Base-by-base conservation (phyloP, 306 rosid genomes). In the Pachyrhizus erosus region DNA sequence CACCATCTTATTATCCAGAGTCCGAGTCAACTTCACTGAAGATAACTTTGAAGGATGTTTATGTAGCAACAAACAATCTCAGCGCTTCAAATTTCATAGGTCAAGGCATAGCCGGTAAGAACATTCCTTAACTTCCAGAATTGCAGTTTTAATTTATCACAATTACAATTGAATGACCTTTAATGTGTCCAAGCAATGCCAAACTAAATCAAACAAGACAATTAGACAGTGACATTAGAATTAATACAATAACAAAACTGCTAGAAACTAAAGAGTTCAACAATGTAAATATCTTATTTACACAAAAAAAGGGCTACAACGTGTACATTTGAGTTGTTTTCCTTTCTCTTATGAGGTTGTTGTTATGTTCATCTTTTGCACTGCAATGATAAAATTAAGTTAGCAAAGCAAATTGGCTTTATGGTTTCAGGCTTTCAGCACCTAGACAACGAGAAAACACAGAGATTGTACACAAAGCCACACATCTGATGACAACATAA, bases 31-130 rank as follows among this genome's bases (percentile, higher is more conserved):
- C 84, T 51, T 82, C 73, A 71, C 79, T 76, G 39, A 79, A 80
- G 86, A 74, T 87, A 57, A 79, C 91, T 45, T 70, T 55, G 31
- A 86, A 66, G 89, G 90, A 87, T 39, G 75, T 89, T 65, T 82
- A 87, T 80, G 77, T 51, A 15, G 92, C 90, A 5, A 89, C 93
- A 46, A 23, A 83, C 84, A 82, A 90, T 77, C 85, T 89, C 48
- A 52, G 64, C 54, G 42, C 84, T 73, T 70, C 84, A 21, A 92
- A 92, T 82, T 89, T 76, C 82, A 83, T 92, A 42, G 97, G 92
- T 79, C 90, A 90, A 89, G 92, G 97, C 40, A 67, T 77, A 48
- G 90, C 94, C 17, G 94, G 97, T 92, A 69, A 87, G 84, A 48
- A 45, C 9, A 43, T 51, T 66, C 43, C 62, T 72, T 31, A 23